Evolutionary conservation across 805 yeast genomes (phyloP), one percentile per base, ranked within the genome.

Genomic region (Lipomyces lipofer): DNA sequence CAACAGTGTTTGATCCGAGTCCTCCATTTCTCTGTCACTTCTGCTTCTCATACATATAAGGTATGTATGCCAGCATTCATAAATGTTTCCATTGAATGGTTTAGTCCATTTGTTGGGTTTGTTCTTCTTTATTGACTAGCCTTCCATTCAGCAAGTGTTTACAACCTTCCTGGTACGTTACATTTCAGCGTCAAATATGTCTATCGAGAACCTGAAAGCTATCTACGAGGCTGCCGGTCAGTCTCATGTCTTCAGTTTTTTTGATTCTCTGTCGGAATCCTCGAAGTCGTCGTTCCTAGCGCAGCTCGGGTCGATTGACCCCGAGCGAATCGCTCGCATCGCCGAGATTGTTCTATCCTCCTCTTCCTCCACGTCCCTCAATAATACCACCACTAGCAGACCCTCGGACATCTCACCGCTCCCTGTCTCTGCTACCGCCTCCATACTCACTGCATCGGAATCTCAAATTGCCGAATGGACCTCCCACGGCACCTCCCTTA

Each of bases 401-500:
- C 22, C 49, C 7, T 38, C 43, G 1, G 52, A 47, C 10, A 55
- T 61, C 22, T 30, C 53, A 4, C 65, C 67, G 9, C 43, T 64
- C n/a, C 67, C 66, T 13, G 54, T 36, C 19, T 17, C 48, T 2
- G 46, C 58, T 4, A 49, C 64, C 10, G 67, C 60, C 25, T 63
- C 66, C 5, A n/a, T 69, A 1, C 56, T 70, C 2, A 70, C 67
- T 10, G 64, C 68, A 7, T 58, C 68, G 25, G 56, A 66, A 5
- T 54, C 56, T 8, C 71, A 78, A 66, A 59, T 69, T 39, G 60
- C 58, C 3, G 40, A 63, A 12, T 85, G 85, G 81, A 62, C 64
- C 21, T 52, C 69, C 2, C 39, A 72, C 13, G 99, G 99, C 12
- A 69, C 84, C 15, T 73, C 81, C 24, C 86, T 92, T 28, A 84